phyloP scores from a whole-genome alignment of 2,329 filamentous ascomycete genomes.

The Colletotrichum tropicale region DNA sequence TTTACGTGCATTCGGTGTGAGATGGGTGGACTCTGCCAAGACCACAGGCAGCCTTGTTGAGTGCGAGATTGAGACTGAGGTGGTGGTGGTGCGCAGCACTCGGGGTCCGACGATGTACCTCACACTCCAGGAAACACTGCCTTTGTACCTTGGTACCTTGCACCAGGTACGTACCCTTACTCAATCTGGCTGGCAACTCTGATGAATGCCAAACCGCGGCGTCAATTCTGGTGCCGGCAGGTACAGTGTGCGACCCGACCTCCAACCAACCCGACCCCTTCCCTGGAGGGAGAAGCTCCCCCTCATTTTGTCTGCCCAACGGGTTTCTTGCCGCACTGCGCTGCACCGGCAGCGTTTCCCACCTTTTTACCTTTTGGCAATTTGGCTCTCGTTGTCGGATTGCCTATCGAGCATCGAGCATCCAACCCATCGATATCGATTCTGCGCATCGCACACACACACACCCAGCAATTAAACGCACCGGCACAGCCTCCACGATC shows the following conservation, averaged over 20 bases:
- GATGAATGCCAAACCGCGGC: background rate
- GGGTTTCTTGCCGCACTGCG: background rate
- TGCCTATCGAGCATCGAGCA: background rate
- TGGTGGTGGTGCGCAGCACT: background rate
- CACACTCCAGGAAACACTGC: background rate
- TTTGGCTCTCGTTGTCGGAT: background rate
- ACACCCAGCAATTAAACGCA: background rate
- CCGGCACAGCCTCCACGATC: background rate
- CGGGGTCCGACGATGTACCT: background rate
- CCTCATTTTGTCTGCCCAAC: background rate
- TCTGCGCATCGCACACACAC: background rate
- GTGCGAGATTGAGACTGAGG: background rate
- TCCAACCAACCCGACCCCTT: background rate
- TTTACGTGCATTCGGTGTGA: background rate
- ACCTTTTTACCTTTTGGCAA: background rate
- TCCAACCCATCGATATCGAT: background rate
- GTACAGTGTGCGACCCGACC: background rate
- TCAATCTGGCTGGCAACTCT: background rate
- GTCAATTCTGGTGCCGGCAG: background rate
- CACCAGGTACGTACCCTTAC: background rate
- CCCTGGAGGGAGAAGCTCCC: background rate
- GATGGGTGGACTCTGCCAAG: constrained; percentile 2
- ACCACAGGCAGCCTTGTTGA: background rate
- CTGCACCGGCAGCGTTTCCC: background rate
- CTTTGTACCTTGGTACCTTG: background rate